Evolutionary conservation across 345 rosid genomes (phyloP).

Genomic region (Ailanthus altissimus): DNA sequence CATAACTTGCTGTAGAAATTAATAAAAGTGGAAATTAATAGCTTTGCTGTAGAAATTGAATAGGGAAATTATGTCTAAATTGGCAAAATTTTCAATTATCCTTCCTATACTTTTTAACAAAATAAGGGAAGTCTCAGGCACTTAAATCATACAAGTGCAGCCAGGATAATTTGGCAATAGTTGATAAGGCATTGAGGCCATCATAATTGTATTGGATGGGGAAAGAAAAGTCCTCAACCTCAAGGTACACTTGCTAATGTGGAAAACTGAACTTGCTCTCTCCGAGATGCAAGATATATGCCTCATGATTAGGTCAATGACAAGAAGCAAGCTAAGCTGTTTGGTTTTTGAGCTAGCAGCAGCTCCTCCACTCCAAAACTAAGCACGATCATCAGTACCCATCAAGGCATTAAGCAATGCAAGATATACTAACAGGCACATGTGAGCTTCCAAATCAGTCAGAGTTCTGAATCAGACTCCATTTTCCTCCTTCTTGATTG

Average conservation of each 20-base stretch:
- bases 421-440: background rate
- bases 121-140: background rate
- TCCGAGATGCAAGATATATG: background rate
- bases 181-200: background rate
- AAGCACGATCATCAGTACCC: background rate
- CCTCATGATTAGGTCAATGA: background rate
- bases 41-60: no score
- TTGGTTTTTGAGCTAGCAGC: constrained; percentile 1
- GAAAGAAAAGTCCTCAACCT: background rate
- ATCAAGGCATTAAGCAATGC: background rate
- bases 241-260: background rate
- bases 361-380: background rate
- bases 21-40: no score
- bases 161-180: background rate
- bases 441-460: background rate
- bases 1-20: no score
- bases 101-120: no score
- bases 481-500: constrained; percentile 20
- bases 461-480: background rate
- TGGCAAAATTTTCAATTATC: no score
- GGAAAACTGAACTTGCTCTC: background rate
- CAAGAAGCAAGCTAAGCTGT: background rate
- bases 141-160: background rate
- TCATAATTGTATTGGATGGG: background rate
- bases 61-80: no score